Conservation (phyloP, 1,284 basidiomycete genomes). For the Boletus hoseneyae region DNA sequence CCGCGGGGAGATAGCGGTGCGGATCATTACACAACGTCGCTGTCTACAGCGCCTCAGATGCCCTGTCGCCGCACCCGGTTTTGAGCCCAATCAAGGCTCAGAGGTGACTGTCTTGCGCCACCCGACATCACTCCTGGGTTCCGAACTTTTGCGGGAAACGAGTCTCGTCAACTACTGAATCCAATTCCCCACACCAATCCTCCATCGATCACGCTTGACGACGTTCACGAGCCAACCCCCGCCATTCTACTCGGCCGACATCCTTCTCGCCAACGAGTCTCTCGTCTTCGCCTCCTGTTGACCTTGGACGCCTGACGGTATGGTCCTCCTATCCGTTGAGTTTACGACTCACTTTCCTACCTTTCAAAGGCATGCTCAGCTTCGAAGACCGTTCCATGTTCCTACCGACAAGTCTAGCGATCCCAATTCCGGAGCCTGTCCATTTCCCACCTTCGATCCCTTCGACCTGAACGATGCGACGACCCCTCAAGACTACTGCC, state of each 20-base stretch:
- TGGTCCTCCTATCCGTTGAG: neutral
- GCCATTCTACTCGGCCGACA: neutral
- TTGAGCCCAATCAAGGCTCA: neutral
- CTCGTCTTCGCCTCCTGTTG: too few species aligned
- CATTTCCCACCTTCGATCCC: neutral
- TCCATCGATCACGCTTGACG: neutral
- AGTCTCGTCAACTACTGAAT: neutral
- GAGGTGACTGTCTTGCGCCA: neutral
- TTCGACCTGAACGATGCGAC: neutral
- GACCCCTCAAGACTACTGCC: neutral
- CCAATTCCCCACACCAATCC: neutral
- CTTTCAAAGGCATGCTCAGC: neutral
- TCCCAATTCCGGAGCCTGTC: neutral
- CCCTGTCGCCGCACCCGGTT: conserved; percentile 37
- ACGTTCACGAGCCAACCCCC: neutral
- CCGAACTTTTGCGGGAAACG: neutral
- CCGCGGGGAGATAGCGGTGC: conserved; percentile 52
- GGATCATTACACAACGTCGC: conserved; percentile 54
- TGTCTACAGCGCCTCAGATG: conserved; percentile 56
- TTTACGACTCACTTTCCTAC: neutral
- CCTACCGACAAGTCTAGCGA: neutral
- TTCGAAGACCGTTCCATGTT: neutral
- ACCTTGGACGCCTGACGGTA: neutral
- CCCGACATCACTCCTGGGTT: neutral
- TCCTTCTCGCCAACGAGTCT: neutral